These are phyloP conservation scores for Calonectria crousiana DNA, from an alignment of 2,329 filamentous ascomycete species.

Conservation along the genomic window DNA sequence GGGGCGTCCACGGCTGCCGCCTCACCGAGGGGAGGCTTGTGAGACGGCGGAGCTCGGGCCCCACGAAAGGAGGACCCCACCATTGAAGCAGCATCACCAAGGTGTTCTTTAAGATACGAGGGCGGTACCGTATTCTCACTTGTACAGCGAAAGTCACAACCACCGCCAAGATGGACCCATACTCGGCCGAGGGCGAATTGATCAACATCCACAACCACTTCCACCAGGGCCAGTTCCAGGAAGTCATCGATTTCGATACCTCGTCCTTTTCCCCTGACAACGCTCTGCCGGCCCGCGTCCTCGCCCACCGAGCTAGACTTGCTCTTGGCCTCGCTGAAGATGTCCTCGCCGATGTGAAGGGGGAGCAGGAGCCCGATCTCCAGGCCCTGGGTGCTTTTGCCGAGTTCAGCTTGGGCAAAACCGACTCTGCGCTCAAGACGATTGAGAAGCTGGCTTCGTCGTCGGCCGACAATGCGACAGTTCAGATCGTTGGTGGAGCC, in stretches of 20 bases:
- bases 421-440: constrained; percentile 70
- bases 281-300: constrained; percentile 78
- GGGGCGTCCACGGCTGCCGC: constrained; percentile 37
- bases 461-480: constrained; percentile 78
- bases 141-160: constrained; percentile 29
- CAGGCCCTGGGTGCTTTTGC: constrained; percentile 83
- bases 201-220: constrained; percentile 79
- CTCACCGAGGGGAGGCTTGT: constrained; percentile 40
- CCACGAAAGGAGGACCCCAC: constrained; percentile 45
- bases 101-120: constrained; percentile 46
- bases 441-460: constrained; percentile 77
- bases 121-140: constrained; percentile 31
- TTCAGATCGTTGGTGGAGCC: constrained; percentile 86
- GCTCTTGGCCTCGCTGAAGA: constrained; percentile 83
- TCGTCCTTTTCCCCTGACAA: constrained; percentile 84
- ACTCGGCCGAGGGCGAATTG: constrained; percentile 78
- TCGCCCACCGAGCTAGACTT: constrained; percentile 85
- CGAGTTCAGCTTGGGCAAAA: constrained; percentile 70
- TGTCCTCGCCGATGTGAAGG: constrained; percentile 77
- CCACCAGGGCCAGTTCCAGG: constrained; percentile 86
- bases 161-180: constrained; percentile 72
- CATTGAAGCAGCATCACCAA: constrained; percentile 46
- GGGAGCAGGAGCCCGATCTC: constrained; percentile 77
- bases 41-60: constrained; percentile 34
- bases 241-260: constrained; percentile 88